phyloP scores from a whole-genome alignment of 2,329 filamentous ascomycete genomes.

The Cadophora sp. region DNA sequence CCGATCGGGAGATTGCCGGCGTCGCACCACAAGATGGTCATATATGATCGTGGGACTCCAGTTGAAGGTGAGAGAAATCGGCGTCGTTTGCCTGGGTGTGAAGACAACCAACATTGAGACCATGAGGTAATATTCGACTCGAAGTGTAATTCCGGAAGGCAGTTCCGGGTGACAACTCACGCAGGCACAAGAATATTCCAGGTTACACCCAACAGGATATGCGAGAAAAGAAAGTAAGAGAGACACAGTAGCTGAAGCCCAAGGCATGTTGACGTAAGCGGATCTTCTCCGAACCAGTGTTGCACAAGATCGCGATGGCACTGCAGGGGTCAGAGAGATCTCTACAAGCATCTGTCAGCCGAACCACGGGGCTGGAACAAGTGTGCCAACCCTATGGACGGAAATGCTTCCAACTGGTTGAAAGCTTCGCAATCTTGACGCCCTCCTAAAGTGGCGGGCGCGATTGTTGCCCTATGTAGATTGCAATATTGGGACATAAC shows the following conservation, averaged over 20 bases:
- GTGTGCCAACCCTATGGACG: no score
- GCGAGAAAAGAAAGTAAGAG: neutral
- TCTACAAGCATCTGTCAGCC: no score
- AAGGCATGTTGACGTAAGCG: neutral
- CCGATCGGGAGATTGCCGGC: neutral
- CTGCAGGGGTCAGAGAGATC: conserved; percentile 3
- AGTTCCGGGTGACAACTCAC: neutral
- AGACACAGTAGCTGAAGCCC: neutral
- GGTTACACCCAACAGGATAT: neutral
- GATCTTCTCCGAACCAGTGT: neutral
- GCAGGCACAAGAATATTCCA: neutral
- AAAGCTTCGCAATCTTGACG: neutral
- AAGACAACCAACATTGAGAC: neutral
- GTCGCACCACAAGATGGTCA: conserved; percentile 3
- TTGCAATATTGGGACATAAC: no score
- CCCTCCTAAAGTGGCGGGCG: neutral
- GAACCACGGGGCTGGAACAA: no score
- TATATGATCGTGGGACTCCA: conserved; percentile 6
- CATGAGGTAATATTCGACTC: neutral
- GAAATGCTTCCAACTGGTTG: conserved; percentile 5
- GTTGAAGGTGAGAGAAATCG: neutral
- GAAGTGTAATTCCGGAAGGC: neutral
- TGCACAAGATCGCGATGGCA: neutral
- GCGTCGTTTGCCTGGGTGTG: neutral
- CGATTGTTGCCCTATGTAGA: neutral